A percentile compares a stretch with the other conserved stretches of the same genome.
These are phyloP conservation scores for Symbiodinium pilosum DNA, from an alignment of 73 alveolate species.

Conservation along the genomic window DNA sequence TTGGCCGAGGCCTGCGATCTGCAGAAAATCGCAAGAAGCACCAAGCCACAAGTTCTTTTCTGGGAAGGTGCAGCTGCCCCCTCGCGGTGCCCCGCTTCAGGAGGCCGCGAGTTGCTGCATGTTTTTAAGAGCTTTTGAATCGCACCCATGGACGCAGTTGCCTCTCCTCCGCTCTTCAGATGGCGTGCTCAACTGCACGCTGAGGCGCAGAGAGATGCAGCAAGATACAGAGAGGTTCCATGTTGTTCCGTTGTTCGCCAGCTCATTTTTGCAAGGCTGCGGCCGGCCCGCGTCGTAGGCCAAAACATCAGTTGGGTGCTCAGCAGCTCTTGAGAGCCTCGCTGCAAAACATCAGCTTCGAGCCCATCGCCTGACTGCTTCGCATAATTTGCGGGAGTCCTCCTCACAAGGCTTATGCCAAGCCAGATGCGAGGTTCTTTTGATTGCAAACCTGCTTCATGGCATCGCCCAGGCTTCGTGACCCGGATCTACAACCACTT, in stretches of 20 bases:
- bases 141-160: background rate
- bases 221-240: background rate
- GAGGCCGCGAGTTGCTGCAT: background rate
- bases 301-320: background rate
- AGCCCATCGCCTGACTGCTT: too few relatives aligned
- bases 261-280: slow-evolving; percentile 3
- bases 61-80: background rate
- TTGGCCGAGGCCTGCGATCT: slow-evolving; percentile 26
- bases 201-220: slow-evolving; percentile 6
- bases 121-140: too few relatives aligned
- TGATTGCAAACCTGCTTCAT: too few relatives aligned
- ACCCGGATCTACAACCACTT: slow-evolving; percentile 74
- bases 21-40: too few relatives aligned
- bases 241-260: too few relatives aligned
- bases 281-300: slow-evolving; percentile 67
- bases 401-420: too few relatives aligned
- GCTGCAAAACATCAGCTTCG: too few relatives aligned
- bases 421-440: too few relatives aligned
- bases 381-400: too few relatives aligned
- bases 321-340: too few relatives aligned
- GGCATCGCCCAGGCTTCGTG: slow-evolving; percentile 64
- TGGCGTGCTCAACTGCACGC: slow-evolving; percentile 50
- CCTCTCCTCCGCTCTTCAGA: slow-evolving; percentile 34
- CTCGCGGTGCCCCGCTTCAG: background rate
- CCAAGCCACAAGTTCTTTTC: too few relatives aligned